Base-by-base conservation (phyloP, 306 rosid genomes). In the Prunus mongolica region DNA sequence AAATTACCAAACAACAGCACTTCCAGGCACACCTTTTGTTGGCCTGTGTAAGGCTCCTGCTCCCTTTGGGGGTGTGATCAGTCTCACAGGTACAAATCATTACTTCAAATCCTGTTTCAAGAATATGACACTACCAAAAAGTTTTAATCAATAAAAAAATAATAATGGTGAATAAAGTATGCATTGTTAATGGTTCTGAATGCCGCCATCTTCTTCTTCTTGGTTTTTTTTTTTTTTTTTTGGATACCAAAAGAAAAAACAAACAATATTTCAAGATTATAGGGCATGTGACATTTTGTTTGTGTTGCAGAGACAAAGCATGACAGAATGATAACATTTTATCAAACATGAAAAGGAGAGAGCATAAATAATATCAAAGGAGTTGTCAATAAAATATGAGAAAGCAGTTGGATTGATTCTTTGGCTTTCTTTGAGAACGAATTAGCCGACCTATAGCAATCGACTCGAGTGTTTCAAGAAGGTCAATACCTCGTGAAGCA, bases 51-150 rank as follows among this genome's bases (percentile, higher is more conserved):
- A 50, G 69, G 49, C 12, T 19, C 16, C 69, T 65, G 69, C 27
- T 49, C 50, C 50, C 49, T 2, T 73, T 11, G 30, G 69, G 69
- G 11, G 22, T 11, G 60, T 11, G 25, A 15, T 22, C 47, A 73
- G 69, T 60, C 77, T 61, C 69, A 61, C 69, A 27, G 67, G 12
- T 16, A 61, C 69, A 73, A 61, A 73, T 46, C 77, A 73, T 61
- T 61, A 45, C 77, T 61, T 10, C 28, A 65, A 60, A 61, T 73
- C 77, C 28, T 73, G 58, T 73, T 57, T 7, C 58, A 24, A 34
- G 77, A 61, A 15, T 14, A 44, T 1, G 57, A 44, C 62, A 58
- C 76, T 34, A 5, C 46, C 45, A 58, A 28, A 44, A 61, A 46
- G 57, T 6, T 25, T 25, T 32, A 34, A 16, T 57, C 45, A 70